Conservation (phyloP, 2,329 filamentous ascomycete species). For the Thelonectria olida region DNA sequence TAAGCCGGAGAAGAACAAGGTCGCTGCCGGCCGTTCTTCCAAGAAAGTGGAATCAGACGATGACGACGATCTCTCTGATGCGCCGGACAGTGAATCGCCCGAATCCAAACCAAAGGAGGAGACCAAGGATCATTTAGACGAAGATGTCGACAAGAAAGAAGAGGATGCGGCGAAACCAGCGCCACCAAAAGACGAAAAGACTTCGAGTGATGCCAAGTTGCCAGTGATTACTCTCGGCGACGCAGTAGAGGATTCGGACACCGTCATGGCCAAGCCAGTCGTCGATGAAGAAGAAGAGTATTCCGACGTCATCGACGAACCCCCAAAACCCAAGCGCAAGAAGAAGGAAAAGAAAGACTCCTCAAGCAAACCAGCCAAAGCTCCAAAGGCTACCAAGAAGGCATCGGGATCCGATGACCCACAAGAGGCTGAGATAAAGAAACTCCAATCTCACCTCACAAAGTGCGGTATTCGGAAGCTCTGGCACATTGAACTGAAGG, state of each 20-base stretch:
- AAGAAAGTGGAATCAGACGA: constrained; percentile 36
- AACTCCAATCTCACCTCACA: constrained; percentile 82
- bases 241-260: constrained; percentile 29
- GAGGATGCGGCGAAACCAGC: constrained; percentile 13
- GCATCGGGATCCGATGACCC: constrained; percentile 57
- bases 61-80: constrained; percentile 35
- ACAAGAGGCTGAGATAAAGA: constrained; percentile 84
- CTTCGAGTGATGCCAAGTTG: constrained; percentile 9
- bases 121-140: constrained; percentile 3
- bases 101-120: constrained; percentile 21
- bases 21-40: neutral
- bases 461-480: constrained; percentile 95
- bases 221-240: constrained; percentile 30
- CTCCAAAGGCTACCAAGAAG: constrained; percentile 42
- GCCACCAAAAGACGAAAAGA: constrained; percentile 5
- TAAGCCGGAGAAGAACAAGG: constrained; percentile 34
- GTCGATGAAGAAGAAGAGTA: constrained; percentile 51
- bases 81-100: constrained; percentile 25
- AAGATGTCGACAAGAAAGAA: neutral
- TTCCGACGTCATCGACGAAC: constrained; percentile 76
- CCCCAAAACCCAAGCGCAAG: constrained; percentile 65
- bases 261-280: constrained; percentile 31
- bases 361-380: constrained; percentile 37
- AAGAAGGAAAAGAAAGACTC: constrained; percentile 51
- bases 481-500: constrained; percentile 86